phyloP scores from a whole-genome alignment of 305 asterid species.

The Solanum aculeatissimum region DNA sequence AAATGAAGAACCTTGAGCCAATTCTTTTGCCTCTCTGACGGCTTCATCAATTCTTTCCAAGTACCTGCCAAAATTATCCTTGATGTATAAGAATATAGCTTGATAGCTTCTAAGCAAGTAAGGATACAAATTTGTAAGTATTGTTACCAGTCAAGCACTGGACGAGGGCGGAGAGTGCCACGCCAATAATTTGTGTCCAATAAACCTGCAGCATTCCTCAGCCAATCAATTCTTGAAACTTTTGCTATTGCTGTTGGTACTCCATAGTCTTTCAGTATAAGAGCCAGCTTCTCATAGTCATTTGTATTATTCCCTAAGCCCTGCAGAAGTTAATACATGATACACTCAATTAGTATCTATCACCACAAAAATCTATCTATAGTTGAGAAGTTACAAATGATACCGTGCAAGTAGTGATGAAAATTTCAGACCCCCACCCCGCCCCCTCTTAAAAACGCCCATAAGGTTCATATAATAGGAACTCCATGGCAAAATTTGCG shows the following conservation, averaged over 20 bases:
- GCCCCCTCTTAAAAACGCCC: neutral
- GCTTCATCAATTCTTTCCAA: conserved; percentile 71
- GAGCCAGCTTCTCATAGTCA: conserved; percentile 66
- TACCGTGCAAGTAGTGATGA: neutral
- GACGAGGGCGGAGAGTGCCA: conserved; percentile 90
- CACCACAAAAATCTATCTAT: neutral
- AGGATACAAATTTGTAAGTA: neutral
- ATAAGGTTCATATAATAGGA: neutral
- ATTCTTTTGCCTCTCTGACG: conserved; percentile 60
- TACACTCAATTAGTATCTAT: neutral
- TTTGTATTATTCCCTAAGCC: conserved; percentile 81
- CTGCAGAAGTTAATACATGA: conserved; percentile 21
- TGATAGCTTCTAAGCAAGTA: neutral
- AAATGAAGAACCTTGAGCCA: conserved; percentile 42
- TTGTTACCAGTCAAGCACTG: conserved; percentile 80
- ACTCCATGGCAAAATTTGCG: neutral
- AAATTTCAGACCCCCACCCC: neutral
- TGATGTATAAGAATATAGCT: neutral
- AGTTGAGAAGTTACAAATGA: neutral
- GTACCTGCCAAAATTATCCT: conserved; percentile 37
- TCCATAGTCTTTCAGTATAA: conserved; percentile 57
- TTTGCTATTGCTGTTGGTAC: conserved; percentile 66
- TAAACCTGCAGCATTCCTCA: conserved; percentile 93
- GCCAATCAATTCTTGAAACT: conserved; percentile 90
- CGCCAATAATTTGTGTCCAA: conserved; percentile 80